Evolutionary conservation across 441 rosid species (phyloP).

Genomic region (Jatropha multifida): DNA sequence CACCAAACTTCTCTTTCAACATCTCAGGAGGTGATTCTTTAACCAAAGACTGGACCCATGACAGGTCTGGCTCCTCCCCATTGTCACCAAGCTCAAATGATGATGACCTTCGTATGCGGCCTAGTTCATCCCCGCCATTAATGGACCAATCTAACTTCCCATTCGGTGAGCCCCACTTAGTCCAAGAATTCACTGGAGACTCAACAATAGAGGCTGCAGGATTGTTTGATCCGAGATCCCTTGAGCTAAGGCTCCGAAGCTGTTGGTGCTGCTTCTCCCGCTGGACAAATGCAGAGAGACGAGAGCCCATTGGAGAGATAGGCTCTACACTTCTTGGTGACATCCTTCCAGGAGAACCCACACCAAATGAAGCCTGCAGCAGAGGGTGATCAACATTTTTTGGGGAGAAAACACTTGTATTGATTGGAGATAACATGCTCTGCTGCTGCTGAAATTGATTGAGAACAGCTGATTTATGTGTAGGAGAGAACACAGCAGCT

Average conservation of each 20-base stretch:
- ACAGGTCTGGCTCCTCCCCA: conserved; percentile 52
- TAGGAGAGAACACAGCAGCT: conserved; percentile 45
- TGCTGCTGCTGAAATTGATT: conserved; percentile 49
- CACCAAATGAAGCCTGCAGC: conserved; percentile 41
- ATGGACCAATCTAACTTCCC: conserved; percentile 55
- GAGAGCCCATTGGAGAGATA: conserved; percentile 44
- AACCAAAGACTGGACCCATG: conserved; percentile 56
- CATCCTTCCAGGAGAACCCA: conserved; percentile 56
- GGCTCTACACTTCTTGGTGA: conserved; percentile 50
- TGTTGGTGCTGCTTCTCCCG: conserved; percentile 55
- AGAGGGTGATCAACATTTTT: conserved; percentile 43
- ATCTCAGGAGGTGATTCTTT: conserved; percentile 54
- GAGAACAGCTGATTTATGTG: conserved; percentile 41
- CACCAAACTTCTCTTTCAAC: conserved; percentile 35
- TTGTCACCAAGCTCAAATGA: conserved; percentile 35
- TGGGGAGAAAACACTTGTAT: conserved; percentile 43
- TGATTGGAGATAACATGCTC: conserved; percentile 48
- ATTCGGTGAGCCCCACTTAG: conserved; percentile 50
- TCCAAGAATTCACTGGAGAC: conserved; percentile 43
- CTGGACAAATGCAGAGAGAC: conserved; percentile 39
- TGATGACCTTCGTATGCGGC: conserved; percentile 33
- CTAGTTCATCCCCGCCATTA: conserved; percentile 33
- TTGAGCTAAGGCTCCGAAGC: conserved; percentile 43
- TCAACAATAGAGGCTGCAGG: conserved; percentile 26
- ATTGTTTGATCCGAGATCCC: conserved; percentile 36